A percentile compares a stretch with the other conserved stretches of the same genome.
phyloP scores from a whole-genome alignment of 2,329 filamentous ascomycete species.

The Pseudocercospora vitis region DNA sequence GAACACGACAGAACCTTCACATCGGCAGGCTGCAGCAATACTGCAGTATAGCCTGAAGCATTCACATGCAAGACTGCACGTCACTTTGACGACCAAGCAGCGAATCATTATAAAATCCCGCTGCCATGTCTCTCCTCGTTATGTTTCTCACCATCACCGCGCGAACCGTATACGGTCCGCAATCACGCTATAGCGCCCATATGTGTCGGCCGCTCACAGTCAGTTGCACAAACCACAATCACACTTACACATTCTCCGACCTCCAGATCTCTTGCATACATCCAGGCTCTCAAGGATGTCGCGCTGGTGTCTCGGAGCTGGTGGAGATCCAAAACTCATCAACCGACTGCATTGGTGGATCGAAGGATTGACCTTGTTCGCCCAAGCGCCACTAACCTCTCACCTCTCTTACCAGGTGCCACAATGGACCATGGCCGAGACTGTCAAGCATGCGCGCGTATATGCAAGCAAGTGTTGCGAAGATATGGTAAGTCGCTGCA shows the following conservation, averaged over 20 bases:
- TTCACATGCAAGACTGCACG: background rate
- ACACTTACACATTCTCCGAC: slow-evolving; percentile 11
- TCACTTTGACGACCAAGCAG: background rate
- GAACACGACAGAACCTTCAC: no score
- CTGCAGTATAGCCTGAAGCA: no score
- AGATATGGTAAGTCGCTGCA: background rate
- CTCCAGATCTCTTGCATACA: slow-evolving; percentile 18
- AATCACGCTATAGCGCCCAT: background rate
- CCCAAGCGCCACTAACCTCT: no score
- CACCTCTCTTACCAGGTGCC: background rate
- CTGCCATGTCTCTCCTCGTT: background rate
- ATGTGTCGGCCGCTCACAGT: slow-evolving; percentile 22
- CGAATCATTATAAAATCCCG: background rate
- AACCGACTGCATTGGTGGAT: slow-evolving; percentile 21
- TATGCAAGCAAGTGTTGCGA: background rate
- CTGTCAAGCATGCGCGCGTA: background rate
- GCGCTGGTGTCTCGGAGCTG: slow-evolving; percentile 8
- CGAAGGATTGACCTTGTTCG: no score
- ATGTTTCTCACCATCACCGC: background rate
- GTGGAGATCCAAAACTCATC: slow-evolving; percentile 19
- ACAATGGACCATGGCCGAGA: background rate
- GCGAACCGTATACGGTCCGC: background rate
- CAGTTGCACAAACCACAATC: slow-evolving; percentile 11
- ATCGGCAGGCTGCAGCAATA: no score
- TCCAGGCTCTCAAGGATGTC: slow-evolving; percentile 14